phyloP scores from a whole-genome alignment of 345 rosid species.

The Aurinia saxatilis region DNA sequence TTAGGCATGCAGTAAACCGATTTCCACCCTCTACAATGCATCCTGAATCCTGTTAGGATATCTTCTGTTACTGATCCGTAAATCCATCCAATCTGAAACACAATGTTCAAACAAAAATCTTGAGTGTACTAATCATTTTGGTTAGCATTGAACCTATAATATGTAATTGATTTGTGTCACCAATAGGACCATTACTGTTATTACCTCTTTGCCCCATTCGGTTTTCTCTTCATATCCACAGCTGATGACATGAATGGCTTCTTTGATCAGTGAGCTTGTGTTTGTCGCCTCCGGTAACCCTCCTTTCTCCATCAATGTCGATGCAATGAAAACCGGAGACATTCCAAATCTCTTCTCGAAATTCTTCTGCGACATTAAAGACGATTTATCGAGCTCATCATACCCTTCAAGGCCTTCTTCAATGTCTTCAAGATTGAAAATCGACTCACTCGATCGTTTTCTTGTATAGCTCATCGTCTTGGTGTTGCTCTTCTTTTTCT shows the following conservation, averaged over 20 bases:
- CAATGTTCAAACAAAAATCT: not conserved
- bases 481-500: constrained; percentile 53
- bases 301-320: constrained; percentile 91
- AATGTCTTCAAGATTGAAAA: constrained; percentile 80
- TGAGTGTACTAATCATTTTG: too few relatives aligned
- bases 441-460: constrained; percentile 47
- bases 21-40: constrained; percentile 99
- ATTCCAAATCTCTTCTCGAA: constrained; percentile 94
- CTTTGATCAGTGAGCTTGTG: constrained; percentile 65
- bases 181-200: not conserved
- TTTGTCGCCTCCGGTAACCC: constrained; percentile 92
- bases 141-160: too few relatives aligned
- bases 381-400: constrained; percentile 85
- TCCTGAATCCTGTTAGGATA: constrained; percentile 82
- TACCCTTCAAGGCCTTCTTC: constrained; percentile 99
- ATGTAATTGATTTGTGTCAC: too few relatives aligned
- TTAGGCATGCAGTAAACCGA: constrained; percentile 82
- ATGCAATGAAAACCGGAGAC: constrained; percentile 85
- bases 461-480: constrained; percentile 56
- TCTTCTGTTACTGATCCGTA: constrained; percentile 93
- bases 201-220: constrained; percentile 98
- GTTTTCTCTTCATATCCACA: constrained; percentile 93
- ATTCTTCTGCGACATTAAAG: constrained; percentile 89
- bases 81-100: constrained; percentile 86
- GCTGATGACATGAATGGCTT: constrained; percentile 96